These are phyloP conservation scores for Nakaseomyces glabratus DNA, from an alignment of 1,139 yeast genomes.

Conservation along the genomic window DNA sequence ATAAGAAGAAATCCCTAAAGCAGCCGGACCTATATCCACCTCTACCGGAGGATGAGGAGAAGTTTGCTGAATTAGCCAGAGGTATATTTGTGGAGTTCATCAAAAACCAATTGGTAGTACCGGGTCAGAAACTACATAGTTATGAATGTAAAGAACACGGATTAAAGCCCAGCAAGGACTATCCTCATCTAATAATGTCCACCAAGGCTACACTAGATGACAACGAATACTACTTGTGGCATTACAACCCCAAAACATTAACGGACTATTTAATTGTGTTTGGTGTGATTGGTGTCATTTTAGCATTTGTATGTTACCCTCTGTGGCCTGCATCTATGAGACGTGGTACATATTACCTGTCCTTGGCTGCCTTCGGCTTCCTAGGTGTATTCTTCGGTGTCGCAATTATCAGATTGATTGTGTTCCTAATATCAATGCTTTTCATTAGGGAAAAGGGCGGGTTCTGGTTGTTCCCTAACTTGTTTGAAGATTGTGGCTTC, in stretches of 20 bases:
- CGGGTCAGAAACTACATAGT: conserved; percentile 63
- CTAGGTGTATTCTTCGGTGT: conserved; percentile 66
- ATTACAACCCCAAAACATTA: conserved; percentile 69
- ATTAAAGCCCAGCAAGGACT: conserved; percentile 59
- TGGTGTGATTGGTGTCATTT: conserved; percentile 57
- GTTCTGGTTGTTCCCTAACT: conserved; percentile 91
- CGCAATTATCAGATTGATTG: conserved; percentile 69
- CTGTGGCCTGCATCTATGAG: conserved; percentile 92
- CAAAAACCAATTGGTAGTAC: conserved; percentile 64
- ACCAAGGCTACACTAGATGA: conserved; percentile 64
- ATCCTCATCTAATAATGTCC: conserved; percentile 60
- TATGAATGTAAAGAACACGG: conserved; percentile 57
- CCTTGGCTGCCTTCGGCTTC: conserved; percentile 67
- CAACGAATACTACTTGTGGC: conserved; percentile 84
- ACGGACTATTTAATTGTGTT: conserved; percentile 52
- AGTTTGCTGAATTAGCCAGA: conserved; percentile 41
- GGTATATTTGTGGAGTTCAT: conserved; percentile 60
- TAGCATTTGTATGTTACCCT: conserved; percentile 81
- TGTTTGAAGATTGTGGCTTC: conserved; percentile 93
- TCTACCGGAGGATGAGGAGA: conserved; percentile 31
- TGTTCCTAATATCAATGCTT: conserved; percentile 50
- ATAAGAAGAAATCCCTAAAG: conserved; percentile 46
- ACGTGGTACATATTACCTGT: conserved; percentile 81
- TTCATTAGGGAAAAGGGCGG: conserved; percentile 55
- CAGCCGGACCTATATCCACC: conserved; percentile 53